Percentiles rank a stretch among this genome's conserved stretches.
phyloP scores from a whole-genome alignment of 768 basidiomycete species.

The Suillus americanus region DNA sequence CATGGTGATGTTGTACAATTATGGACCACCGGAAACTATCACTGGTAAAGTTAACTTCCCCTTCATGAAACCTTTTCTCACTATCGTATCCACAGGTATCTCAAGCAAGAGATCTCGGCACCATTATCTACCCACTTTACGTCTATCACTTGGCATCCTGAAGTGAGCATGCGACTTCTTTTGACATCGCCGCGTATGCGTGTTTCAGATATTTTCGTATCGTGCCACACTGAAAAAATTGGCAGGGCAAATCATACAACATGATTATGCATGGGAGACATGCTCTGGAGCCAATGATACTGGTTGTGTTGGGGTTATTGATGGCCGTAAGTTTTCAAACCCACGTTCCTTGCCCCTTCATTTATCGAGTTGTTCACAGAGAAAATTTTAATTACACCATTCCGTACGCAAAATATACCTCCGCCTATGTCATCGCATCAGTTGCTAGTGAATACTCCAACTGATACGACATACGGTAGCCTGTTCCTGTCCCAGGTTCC shows the following conservation, averaged over 20 bases:
- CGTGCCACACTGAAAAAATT: neutral
- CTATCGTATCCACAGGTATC: slow-evolving; percentile 58
- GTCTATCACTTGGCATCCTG: slow-evolving; percentile 85
- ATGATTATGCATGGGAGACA: slow-evolving; percentile 79
- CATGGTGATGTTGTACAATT: slow-evolving; percentile 83
- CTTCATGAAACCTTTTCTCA: neutral
- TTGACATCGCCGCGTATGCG: slow-evolving; percentile 65
- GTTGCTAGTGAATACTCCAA: slow-evolving; percentile 29
- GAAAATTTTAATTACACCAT: slow-evolving; percentile 81
- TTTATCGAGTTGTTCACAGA: slow-evolving; percentile 41
- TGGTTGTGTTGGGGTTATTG: slow-evolving; percentile 85
- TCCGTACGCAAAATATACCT: slow-evolving; percentile 92
- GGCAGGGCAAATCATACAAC: slow-evolving; percentile 54
- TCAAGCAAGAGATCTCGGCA: slow-evolving; percentile 83
- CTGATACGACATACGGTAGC: neutral
- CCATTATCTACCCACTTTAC: slow-evolving; percentile 60
- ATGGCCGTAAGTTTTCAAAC: slow-evolving; percentile 66
- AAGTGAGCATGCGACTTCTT: slow-evolving; percentile 62
- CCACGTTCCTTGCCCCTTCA: neutral
- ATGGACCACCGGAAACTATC: slow-evolving; percentile 93
- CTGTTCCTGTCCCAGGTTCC: slow-evolving; percentile 35
- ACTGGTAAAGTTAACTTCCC: slow-evolving; percentile 57
- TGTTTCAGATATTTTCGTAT: neutral
- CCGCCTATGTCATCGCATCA: slow-evolving; percentile 90
- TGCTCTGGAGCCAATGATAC: slow-evolving; percentile 74